A percentile compares a stretch with the other conserved stretches of the same genome.
Evolutionary conservation across 805 yeast genomes (phyloP).

Genomic region (Pichia ethanolica): DNA sequence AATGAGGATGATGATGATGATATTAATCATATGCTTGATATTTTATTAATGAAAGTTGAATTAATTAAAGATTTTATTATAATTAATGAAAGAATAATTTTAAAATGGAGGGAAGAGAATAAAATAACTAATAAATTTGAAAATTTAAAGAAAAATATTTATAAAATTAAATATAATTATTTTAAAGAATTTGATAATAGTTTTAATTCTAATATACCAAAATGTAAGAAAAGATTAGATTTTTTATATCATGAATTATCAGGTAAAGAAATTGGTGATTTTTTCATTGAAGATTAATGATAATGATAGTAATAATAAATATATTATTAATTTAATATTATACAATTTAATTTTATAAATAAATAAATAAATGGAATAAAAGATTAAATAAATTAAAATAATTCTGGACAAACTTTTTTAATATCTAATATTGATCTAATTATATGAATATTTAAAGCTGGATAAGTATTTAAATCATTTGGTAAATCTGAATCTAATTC

Average conservation of each 20-base stretch:
- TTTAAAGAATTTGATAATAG: conserved; percentile 3
- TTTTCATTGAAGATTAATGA: conserved; percentile 1
- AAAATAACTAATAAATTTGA: background rate
- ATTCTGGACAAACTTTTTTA: conserved; percentile 42
- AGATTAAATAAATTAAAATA: too few species aligned
- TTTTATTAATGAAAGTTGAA: conserved; percentile 12
- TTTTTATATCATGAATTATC: conserved; percentile 7
- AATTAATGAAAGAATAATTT: conserved; percentile 7
- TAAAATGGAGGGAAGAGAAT: background rate
- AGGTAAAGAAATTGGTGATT: conserved; percentile 1
- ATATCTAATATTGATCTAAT: conserved; percentile 53
- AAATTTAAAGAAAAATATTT: background rate
- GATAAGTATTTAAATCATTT: conserved; percentile 28
- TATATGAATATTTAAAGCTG: conserved; percentile 37
- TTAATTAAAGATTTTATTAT: conserved; percentile 17
- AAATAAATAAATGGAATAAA: too few species aligned
- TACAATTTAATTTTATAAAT: too few species aligned
- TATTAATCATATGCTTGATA: too few species aligned
- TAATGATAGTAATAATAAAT: background rate
- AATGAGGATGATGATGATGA: too few species aligned
- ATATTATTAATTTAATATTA: too few species aligned
- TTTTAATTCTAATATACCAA: conserved; percentile 7
- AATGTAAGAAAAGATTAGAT: conserved; percentile 8
- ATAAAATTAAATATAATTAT: conserved; percentile 2
- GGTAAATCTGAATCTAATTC: conserved; percentile 56